phyloP scores from a whole-genome alignment of 345 rosid genomes.

The Rhodomyrtus tomentosa region DNA sequence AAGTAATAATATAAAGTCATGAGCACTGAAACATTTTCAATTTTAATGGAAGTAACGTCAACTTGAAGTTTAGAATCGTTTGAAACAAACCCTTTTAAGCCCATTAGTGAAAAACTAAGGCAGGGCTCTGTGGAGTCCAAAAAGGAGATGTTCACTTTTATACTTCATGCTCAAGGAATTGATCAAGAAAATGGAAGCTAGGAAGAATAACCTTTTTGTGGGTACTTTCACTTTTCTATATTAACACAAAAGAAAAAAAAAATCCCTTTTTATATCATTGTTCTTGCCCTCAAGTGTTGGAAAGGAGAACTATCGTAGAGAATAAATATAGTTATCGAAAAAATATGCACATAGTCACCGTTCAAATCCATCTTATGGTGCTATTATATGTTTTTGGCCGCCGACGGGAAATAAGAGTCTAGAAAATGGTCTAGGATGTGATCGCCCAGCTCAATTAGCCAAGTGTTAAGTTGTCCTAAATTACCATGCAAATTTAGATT shows the following conservation, averaged over 20 bases:
- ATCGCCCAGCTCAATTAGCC: not conserved
- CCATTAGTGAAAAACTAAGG: not conserved
- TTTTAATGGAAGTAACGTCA: not conserved
- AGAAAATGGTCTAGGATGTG: not conserved
- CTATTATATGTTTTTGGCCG: not conserved
- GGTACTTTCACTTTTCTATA: not conserved
- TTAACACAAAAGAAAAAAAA: not conserved
- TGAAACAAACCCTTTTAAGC: not conserved
- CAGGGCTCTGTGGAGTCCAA: not conserved
- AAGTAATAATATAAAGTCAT: not conserved
- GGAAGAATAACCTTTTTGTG: not conserved
- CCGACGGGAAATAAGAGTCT: not conserved
- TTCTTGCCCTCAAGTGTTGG: not conserved
- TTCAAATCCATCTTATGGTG: not conserved
- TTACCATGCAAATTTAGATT: not conserved
- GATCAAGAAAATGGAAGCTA: not conserved
- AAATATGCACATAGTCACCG: not conserved
- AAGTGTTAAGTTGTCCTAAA: not conserved
- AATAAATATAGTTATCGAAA: not conserved
- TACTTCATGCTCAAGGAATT: not conserved
- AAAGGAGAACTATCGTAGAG: not conserved
- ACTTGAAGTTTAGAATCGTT: not conserved
- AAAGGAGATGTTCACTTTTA: not conserved
- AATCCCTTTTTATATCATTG: not conserved
- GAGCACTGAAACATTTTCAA: not conserved